Evolutionary conservation across 1,284 basidiomycete species (phyloP).

Genomic region (Neotropicomus parvogracilis): DNA sequence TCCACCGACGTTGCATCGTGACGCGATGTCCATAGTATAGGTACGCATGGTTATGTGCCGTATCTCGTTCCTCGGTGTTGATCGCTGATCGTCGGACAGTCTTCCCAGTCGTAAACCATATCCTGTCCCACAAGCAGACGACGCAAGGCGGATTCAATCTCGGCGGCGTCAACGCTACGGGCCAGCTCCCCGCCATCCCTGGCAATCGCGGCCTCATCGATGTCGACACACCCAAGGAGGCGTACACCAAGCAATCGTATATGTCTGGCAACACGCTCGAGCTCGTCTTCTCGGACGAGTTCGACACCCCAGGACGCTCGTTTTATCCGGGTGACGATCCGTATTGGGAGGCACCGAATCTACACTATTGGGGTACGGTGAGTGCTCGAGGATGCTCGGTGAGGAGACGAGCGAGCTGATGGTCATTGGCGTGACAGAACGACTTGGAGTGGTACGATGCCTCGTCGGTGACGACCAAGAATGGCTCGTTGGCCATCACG

Average conservation of each 20-base stretch:
- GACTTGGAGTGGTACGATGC: slow-evolving; percentile 65
- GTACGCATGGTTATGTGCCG: slow-evolving; percentile 7
- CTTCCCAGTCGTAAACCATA: slow-evolving; percentile 37
- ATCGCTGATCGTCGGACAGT: slow-evolving; percentile 16
- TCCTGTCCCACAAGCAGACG: slow-evolving; percentile 36
- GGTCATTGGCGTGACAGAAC: slow-evolving; percentile 18
- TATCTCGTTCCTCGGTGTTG: not conserved
- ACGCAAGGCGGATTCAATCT: slow-evolving; percentile 47
- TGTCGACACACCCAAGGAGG: slow-evolving; percentile 64
- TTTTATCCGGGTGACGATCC: slow-evolving; percentile 55
- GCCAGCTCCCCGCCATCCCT: slow-evolving; percentile 60
- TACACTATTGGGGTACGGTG: slow-evolving; percentile 67
- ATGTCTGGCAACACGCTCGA: slow-evolving; percentile 43
- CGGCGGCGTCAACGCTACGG: slow-evolving; percentile 50
- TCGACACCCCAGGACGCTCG: slow-evolving; percentile 56
- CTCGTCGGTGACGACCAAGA: slow-evolving; percentile 56
- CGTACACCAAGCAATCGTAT: slow-evolving; percentile 58
- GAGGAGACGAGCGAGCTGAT: slow-evolving; percentile 4
- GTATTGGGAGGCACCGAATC: slow-evolving; percentile 65
- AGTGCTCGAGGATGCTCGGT: not conserved
- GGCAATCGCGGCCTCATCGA: slow-evolving; percentile 76
- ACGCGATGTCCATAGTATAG: slow-evolving; percentile 18
- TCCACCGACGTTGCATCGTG: not conserved
- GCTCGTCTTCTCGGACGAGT: slow-evolving; percentile 71
- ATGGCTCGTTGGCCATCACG: slow-evolving; percentile 63